A percentile compares a stretch with the other conserved stretches of the same genome.
Evolutionary conservation across 495 filamentous ascomycete species (phyloP).

Genomic region (Talaromyces adpressus): DNA sequence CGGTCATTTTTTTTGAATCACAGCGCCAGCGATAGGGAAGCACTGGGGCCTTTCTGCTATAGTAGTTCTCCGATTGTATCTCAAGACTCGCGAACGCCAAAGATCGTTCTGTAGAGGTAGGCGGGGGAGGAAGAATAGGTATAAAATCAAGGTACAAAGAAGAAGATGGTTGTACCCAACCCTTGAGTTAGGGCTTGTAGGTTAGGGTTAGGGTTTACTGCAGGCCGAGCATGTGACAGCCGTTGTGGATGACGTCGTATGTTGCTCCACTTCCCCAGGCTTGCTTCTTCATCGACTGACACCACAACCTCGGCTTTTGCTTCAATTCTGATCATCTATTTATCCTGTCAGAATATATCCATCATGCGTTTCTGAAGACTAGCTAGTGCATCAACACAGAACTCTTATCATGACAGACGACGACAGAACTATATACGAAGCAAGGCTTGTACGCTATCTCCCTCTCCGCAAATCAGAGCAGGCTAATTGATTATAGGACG

Average conservation of each 20-base stretch:
- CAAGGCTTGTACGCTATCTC: conserved; percentile 3
- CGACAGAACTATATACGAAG: conserved; percentile 4
- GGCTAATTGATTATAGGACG: conserved; percentile 25
- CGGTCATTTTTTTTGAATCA: background rate
- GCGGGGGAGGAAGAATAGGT: too few species aligned
- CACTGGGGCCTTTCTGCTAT: background rate
- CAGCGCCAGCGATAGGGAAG: background rate
- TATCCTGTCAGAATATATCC: background rate
- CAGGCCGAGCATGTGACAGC: background rate
- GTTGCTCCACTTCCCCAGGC: background rate
- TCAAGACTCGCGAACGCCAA: background rate
- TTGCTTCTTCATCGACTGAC: background rate
- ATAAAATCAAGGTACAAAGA: too few species aligned
- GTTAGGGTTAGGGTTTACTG: background rate
- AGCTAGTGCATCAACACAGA: background rate
- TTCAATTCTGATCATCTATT: background rate
- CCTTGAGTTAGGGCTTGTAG: background rate
- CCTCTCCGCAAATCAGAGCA: background rate
- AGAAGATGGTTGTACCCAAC: too few species aligned
- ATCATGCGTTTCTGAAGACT: background rate
- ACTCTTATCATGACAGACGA: conserved; percentile 4
- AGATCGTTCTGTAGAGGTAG: too few species aligned
- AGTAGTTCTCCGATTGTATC: background rate
- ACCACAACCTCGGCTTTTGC: conserved; percentile 2
- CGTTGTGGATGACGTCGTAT: background rate